Evolutionary conservation across 495 filamentous ascomycete genomes (phyloP), one percentile per base, ranked within the genome.

Genomic region (Polyplosphaeria fusca): DNA sequence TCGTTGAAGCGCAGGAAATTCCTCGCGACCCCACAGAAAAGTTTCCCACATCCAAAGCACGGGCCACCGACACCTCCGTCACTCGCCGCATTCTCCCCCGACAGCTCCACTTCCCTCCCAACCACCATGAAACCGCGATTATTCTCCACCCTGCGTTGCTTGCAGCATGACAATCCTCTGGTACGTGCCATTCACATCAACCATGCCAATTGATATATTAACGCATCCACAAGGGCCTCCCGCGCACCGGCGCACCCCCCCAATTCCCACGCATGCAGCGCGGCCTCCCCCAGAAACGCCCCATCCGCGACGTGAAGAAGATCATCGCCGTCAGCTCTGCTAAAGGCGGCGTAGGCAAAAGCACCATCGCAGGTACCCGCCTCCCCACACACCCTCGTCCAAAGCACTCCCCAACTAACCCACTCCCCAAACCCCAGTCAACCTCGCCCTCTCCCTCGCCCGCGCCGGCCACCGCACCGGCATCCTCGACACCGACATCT

Each of bases 331-430:
- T 99, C 16, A 95, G 89, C 30, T 96, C 91, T 0, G 93, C 94
- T 4, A 99, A 99, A 64, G 93, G 93, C 9, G 93, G 93, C 30
- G 93, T 99, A 0, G 93, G 93, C 0, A 99, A 99, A 67, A 91
- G 86, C 40, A 99, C 93, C 14, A 84, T 99, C 26, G 87, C 93
- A 4, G 86, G 87, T 89, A n/a, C 30, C 9, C n/a, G 30, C 30
- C 7, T 35, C 30, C n/a, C 30, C 30, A 35, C 30, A 35, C 30
- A 35, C 9, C 30, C 7, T n/a, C 30, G 9, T n/a, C n/a, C 30
- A 35, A 7, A 35, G 9, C 7, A 7, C 7, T 9, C 9, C 30
- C 30, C 7, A 35, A 35, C 30, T 35, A n/a, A 35, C 30, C n/a
- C n/a, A n/a, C n/a, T n/a, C n/a, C n/a, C n/a, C n/a, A 7, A 35